phyloP scores from a whole-genome alignment of 2,329 filamentous ascomycete species.

The Lomentospora prolificans region DNA sequence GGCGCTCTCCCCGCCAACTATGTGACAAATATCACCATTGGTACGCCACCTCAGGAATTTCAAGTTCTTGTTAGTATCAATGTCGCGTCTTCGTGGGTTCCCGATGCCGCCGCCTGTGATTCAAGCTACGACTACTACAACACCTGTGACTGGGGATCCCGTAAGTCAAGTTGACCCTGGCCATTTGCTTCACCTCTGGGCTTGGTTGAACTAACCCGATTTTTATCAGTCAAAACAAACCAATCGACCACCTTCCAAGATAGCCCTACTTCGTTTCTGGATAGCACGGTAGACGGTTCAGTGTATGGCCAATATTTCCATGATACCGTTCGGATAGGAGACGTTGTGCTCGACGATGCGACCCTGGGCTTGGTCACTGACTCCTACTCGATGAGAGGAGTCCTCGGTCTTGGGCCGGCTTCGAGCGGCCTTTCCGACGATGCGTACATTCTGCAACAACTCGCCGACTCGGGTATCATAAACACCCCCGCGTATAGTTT shows the following conservation, averaged over 20 bases:
- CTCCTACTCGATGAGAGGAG: conserved; percentile 54
- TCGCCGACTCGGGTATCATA: conserved; percentile 52
- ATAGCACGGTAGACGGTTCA: conserved; percentile 56
- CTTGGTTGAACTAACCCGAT: too few relatives aligned
- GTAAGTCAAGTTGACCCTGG: conserved; percentile 22
- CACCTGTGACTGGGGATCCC: conserved; percentile 27
- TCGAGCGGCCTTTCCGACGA: conserved; percentile 39
- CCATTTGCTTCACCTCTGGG: conserved; percentile 15
- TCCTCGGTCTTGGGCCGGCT: conserved; percentile 69
- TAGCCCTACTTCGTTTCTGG: conserved; percentile 70
- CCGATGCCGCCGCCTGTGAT: conserved; percentile 17
- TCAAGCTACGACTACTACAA: conserved; percentile 5
- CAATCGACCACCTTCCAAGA: conserved; percentile 67
- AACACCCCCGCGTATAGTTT: conserved; percentile 63
- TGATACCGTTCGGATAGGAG: conserved; percentile 58
- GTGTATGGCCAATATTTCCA: conserved; percentile 66
- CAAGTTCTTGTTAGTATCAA: conserved; percentile 56
- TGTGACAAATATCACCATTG: conserved; percentile 52
- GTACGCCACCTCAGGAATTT: conserved; percentile 49
- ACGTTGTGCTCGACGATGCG: conserved; percentile 40
- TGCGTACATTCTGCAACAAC: conserved; percentile 56
- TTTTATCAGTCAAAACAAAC: conserved; percentile 47
- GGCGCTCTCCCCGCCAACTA: conserved; percentile 25
- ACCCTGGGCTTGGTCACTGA: conserved; percentile 66
- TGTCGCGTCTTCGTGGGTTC: conserved; percentile 60